Evolutionary conservation across 2,329 filamentous ascomycete genomes (phyloP).

Genomic region (Fusarium musae): DNA sequence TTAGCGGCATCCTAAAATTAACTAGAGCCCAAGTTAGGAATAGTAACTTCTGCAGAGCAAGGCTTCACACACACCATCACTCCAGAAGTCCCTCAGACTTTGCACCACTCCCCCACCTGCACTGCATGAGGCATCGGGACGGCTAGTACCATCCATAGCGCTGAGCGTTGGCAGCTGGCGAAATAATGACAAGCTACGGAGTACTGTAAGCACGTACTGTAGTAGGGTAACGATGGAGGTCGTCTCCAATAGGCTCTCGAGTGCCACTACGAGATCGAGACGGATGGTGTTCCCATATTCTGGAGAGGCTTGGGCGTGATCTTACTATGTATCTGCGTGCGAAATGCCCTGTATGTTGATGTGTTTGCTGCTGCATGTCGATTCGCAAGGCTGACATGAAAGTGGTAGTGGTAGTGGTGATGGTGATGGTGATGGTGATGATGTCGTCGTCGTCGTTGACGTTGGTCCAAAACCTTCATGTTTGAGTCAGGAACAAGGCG

Average conservation of each 20-base stretch:
- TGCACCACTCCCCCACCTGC: slow-evolving; percentile 22
- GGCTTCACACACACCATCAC: slow-evolving; percentile 18
- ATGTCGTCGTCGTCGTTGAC: neutral
- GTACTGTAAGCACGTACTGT: neutral
- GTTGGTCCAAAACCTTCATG: slow-evolving; percentile 25
- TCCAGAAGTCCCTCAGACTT: slow-evolving; percentile 42
- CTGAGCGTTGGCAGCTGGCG: slow-evolving; percentile 30
- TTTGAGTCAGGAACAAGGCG: slow-evolving; percentile 35
- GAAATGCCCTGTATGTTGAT: neutral
- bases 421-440: slow-evolving; percentile 14
- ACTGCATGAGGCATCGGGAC: slow-evolving; percentile 34
- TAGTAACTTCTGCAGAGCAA: slow-evolving; percentile 25
- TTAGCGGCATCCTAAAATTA: slow-evolving; percentile 31
- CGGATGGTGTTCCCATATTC: slow-evolving; percentile 15
- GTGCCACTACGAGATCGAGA: slow-evolving; percentile 1
- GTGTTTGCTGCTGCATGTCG: neutral
- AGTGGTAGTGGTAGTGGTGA: slow-evolving; percentile 2
- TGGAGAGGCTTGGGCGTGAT: neutral
- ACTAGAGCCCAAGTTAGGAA: slow-evolving; percentile 20
- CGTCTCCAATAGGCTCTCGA: slow-evolving; percentile 9
- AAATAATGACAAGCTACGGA: slow-evolving; percentile 2
- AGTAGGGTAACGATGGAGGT: slow-evolving; percentile 4
- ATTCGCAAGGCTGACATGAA: slow-evolving; percentile 9
- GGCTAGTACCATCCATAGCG: slow-evolving; percentile 33
- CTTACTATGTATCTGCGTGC: neutral